Conservation (phyloP, 306 rosid genomes). For the Trifolium subterraneum region DNA sequence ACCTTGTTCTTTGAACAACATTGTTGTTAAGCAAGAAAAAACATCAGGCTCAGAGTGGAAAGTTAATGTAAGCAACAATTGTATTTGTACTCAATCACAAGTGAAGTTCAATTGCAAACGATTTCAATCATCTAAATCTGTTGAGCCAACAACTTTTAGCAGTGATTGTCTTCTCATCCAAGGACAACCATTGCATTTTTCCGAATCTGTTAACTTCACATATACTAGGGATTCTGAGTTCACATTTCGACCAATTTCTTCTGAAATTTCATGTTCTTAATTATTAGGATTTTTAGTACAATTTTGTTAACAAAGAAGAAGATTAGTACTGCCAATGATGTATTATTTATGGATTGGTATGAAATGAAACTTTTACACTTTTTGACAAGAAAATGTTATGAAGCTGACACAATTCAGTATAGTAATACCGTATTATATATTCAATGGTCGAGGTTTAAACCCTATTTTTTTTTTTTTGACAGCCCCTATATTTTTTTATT, state of each 20-base stretch:
- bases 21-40: not conserved
- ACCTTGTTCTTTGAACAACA: not conserved
- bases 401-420: too few species aligned
- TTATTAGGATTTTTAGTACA: too few species aligned
- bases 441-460: too few species aligned
- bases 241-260: constrained; percentile 29
- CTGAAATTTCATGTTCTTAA: constrained; percentile 9
- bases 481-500: too few species aligned
- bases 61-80: constrained; percentile 22
- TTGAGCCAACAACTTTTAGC: constrained; percentile 21
- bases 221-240: constrained; percentile 24
- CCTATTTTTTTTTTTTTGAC: too few species aligned
- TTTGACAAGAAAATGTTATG: too few species aligned
- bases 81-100: constrained; percentile 20
- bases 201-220: not conserved
- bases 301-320: too few species aligned
- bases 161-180: constrained; percentile 15
- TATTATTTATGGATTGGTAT: not conserved
- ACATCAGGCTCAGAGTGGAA: not conserved
- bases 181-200: not conserved
- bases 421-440: too few species aligned
- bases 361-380: too few species aligned
- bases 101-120: constrained; percentile 14
- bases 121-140: not conserved
- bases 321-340: too few species aligned